phyloP scores from a whole-genome alignment of 345 rosid species.

The Turritis glabra region DNA sequence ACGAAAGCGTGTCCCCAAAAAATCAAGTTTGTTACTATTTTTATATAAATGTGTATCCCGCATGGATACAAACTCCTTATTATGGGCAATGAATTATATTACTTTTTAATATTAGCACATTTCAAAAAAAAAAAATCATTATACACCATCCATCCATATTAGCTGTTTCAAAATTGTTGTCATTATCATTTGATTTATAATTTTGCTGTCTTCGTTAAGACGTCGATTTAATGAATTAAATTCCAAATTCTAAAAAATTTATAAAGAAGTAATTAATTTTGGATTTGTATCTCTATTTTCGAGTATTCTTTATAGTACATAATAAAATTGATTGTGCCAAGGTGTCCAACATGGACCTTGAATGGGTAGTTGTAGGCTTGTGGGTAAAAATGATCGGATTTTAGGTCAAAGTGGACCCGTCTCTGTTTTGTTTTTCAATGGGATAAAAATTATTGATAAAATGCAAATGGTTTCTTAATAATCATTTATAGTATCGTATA shows the following conservation, averaged over 20 bases:
- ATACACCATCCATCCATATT: slow-evolving; percentile 16
- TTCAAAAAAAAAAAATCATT: no score
- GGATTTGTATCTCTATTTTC: neutral
- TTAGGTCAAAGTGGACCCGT: neutral
- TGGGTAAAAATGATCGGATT: neutral
- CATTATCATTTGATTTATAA: neutral
- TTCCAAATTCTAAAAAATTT: neutral
- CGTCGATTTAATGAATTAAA: neutral
- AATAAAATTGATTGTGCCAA: slow-evolving; percentile 14
- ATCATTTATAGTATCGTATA: neutral
- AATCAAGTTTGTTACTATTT: neutral
- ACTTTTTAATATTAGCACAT: neutral
- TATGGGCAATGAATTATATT: neutral
- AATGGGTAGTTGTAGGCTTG: neutral
- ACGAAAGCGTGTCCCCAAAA: slow-evolving; percentile 23
- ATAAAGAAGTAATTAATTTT: neutral
- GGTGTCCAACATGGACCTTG: slow-evolving; percentile 9
- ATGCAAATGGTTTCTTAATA: neutral
- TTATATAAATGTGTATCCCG: neutral
- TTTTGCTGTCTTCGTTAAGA: neutral
- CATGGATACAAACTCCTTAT: slow-evolving; percentile 25
- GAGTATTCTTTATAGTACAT: neutral
- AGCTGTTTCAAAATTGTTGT: neutral
- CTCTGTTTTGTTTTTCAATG: neutral
- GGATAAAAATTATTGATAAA: neutral